Percentiles rank a stretch among this genome's conserved stretches.
phyloP scores from a whole-genome alignment of 768 basidiomycete species.

The Leccinellum rugosiceps region DNA sequence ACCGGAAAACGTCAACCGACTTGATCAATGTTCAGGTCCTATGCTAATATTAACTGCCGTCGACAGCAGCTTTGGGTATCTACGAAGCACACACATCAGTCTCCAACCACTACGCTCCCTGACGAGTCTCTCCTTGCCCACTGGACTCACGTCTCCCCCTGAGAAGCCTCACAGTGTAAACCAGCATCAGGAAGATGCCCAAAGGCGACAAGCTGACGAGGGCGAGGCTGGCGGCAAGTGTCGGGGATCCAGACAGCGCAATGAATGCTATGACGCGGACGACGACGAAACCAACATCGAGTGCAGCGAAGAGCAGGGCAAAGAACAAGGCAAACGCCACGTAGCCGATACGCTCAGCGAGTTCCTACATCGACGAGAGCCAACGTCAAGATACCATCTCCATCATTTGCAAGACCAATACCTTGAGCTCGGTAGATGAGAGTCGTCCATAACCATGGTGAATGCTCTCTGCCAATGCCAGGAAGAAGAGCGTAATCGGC shows the following conservation, averaged over 20 bases:
- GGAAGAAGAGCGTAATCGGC: constrained; percentile 11
- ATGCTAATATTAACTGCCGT: background rate
- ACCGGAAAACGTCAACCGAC: background rate
- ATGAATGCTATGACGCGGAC: constrained; percentile 16
- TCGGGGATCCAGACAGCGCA: constrained; percentile 10
- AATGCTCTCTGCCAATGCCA: constrained; percentile 19
- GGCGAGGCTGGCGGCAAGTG: constrained; percentile 9
- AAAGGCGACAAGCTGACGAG: constrained; percentile 10
- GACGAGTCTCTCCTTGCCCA: background rate
- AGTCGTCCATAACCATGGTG: constrained; percentile 21
- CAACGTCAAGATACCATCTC: background rate
- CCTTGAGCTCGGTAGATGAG: constrained; percentile 23
- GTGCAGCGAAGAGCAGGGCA: constrained; percentile 12
- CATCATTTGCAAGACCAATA: background rate
- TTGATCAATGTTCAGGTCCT: background rate
- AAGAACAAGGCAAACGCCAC: constrained; percentile 16
- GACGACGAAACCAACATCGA: constrained; percentile 20
- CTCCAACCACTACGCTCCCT: background rate
- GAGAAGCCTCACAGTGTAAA: background rate
- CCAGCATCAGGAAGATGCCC: constrained; percentile 1
- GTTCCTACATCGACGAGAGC: constrained; percentile 3
- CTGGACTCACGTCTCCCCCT: background rate
- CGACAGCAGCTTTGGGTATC: background rate
- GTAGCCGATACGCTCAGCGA: constrained; percentile 11
- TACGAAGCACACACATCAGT: background rate